Base-by-base conservation (phyloP, 768 basidiomycete species). In the Serendipita sp. region DNA sequence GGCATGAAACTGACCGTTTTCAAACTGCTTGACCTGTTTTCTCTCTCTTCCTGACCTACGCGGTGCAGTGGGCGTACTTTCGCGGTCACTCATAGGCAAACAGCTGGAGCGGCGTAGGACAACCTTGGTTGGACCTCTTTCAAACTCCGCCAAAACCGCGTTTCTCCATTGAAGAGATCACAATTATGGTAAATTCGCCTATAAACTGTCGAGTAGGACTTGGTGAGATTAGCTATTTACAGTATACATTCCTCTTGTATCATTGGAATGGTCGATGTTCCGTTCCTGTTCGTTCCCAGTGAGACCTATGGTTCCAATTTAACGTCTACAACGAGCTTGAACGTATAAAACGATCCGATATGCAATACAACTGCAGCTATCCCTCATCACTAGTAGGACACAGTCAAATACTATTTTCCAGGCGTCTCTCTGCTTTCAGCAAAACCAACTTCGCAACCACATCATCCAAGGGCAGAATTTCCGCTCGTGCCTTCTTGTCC, bases 401-500 rank as follows among this genome's bases (percentile, higher is more conserved):
- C n/a, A n/a, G n/a, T 14, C 69, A 72, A 41, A 86, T 73, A 67
- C 75, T 78, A 74, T 84, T 86, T 62, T 79, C 73, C 30, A 81
- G 68, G 51, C 78, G 76, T 64, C 77, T 73, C 60, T 73, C 74
- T 64, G 74, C 75, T 77, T 92, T 96, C 67, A 99, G 77, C 42
- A 74, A 75, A 16, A 86, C 73, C 56, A 97, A 73, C 73, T 90
- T 86, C 69, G 79, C 70, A 7, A 84, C 74, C 16, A 93, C 77
- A 28, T 81, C 82, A 44, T 87, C 86, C 30, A 97, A 73, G 11
- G 85, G 77, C 50, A 84, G 75, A 64, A 77, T 70, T 73, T 89
- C 84, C 7, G 82, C 82, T 72, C 85, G 83, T 2, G 84, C 79
- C 73, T 97, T 95, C 62, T 80, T 86, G 34, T 86, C 81, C 67